Conservation (phyloP, 1,284 basidiomycete species). For the Ceratobasidium sp. region DNA sequence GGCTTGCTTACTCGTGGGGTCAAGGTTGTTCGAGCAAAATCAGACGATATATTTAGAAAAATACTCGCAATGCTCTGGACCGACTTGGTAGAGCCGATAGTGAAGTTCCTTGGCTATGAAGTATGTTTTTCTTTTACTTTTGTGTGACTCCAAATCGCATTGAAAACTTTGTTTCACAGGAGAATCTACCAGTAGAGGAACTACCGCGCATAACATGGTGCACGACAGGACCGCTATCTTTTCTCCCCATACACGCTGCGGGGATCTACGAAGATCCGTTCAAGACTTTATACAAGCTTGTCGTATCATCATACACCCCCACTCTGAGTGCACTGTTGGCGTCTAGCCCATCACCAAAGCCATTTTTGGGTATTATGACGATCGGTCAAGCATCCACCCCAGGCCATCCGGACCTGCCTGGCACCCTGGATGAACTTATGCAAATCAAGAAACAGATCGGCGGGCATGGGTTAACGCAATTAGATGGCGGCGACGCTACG, state of each 20-base stretch:
- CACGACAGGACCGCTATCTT: background rate
- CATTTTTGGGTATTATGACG: background rate
- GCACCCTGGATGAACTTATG: background rate
- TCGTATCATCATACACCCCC: conserved; percentile 7
- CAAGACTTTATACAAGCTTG: background rate
- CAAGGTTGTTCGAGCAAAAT: background rate
- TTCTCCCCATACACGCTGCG: conserved; percentile 9
- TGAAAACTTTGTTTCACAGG: background rate
- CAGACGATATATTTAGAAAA: background rate
- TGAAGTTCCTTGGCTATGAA: background rate
- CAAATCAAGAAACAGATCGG: background rate
- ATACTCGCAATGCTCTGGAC: background rate
- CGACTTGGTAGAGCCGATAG: background rate
- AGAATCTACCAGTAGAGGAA: background rate
- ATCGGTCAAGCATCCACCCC: conserved; percentile 7
- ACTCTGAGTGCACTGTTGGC: background rate
- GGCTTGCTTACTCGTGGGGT: background rate
- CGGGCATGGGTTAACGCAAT: background rate
- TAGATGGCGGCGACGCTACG: background rate
- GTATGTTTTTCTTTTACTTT: background rate
- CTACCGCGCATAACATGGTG: conserved; percentile 23
- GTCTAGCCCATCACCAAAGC: too few relatives aligned
- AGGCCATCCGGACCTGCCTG: background rate
- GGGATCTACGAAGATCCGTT: background rate
- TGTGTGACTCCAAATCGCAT: background rate